Base-by-base conservation (phyloP, 176 grass and related monocot genomes). In the Otatea glauca region DNA sequence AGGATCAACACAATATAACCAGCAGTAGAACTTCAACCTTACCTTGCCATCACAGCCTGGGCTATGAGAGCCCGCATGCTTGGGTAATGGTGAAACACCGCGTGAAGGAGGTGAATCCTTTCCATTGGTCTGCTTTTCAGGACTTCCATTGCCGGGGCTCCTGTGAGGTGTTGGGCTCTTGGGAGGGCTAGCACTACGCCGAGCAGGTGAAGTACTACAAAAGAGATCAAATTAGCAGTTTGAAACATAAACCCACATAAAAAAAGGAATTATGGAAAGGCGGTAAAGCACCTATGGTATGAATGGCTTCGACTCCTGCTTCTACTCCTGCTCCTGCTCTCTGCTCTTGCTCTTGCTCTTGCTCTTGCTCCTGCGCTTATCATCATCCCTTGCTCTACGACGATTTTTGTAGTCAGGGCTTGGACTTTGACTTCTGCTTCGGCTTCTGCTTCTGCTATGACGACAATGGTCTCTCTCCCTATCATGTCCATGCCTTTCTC, bases 131-230 rank as follows among this genome's bases (percentile, higher is more conserved):
- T 80, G 76, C 49, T 74, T 83, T 74, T 43, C 83, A 64, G 85
- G 62, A 68, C 49, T 85, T 86, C 48, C 71, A 82, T 88, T 70
- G 51, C 20, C 39, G 59, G 77, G 77, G 65, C 89, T 92, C 50
- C 48, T 89, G 11, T 5, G 55, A 71, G 80, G 89, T 17, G 74
- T 63, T 74, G 55, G 29, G 75, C 88, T 94, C 50, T 88, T 97
- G 74, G 21, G 78, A 76, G 86, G 89, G 67, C 88, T 97, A 89
- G 59, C 75, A 74, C 87, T 92, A 17, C 29, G 78, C 38, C 84
- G 87, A 68, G 35, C 50, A 81, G 95, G 92, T 50, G 95, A 98
- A 45, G 74, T 85, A 90, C 92, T 98, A 74, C 15, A 48, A 71
- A 67, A 67, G 5, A 67, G 16, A 48, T 41, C 42, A 84, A 72